Percentiles rank a stretch among this genome's conserved stretches.
Evolutionary conservation across 345 rosid genomes (phyloP).

Genomic region (Aurinia saxatilis): DNA sequence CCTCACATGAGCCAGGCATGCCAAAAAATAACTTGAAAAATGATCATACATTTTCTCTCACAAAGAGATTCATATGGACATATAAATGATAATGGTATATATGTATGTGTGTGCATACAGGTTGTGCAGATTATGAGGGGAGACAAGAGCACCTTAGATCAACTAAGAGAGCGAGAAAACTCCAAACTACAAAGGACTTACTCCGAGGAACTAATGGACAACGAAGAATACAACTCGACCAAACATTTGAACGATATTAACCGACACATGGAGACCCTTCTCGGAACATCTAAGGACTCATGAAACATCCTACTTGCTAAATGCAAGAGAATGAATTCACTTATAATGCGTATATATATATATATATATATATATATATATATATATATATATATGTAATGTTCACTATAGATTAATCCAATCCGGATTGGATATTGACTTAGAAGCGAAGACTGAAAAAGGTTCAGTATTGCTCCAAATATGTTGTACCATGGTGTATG

Average conservation of each 20-base stretch:
- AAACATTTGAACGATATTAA: constrained; percentile 47
- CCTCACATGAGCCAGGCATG: constrained; percentile 86
- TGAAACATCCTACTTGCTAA: not conserved
- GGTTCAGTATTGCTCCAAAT: constrained; percentile 3
- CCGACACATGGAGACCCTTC: constrained; percentile 54
- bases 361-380: no score
- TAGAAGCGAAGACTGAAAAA: constrained; percentile 1
- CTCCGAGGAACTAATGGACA: constrained; percentile 61
- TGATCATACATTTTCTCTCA: not conserved
- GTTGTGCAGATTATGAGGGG: constrained; percentile 54
- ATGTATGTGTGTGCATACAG: constrained; percentile 23
- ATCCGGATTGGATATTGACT: not conserved
- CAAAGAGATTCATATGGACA: not conserved
- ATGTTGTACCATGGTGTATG: constrained; percentile 23
- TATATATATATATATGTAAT: no score
- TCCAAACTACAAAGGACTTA: constrained; percentile 44
- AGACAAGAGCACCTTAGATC: constrained; percentile 34
- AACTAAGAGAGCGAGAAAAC: constrained; percentile 25
- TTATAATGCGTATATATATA: not conserved
- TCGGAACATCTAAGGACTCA: constrained; percentile 27
- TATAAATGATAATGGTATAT: not conserved
- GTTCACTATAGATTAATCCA: constrained; percentile 12
- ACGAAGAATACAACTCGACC: constrained; percentile 67
- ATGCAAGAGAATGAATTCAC: not conserved
- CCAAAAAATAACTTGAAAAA: not conserved